Base-by-base conservation (phyloP, 208 protist genomes). In the Leishmania lainsoni region DNA sequence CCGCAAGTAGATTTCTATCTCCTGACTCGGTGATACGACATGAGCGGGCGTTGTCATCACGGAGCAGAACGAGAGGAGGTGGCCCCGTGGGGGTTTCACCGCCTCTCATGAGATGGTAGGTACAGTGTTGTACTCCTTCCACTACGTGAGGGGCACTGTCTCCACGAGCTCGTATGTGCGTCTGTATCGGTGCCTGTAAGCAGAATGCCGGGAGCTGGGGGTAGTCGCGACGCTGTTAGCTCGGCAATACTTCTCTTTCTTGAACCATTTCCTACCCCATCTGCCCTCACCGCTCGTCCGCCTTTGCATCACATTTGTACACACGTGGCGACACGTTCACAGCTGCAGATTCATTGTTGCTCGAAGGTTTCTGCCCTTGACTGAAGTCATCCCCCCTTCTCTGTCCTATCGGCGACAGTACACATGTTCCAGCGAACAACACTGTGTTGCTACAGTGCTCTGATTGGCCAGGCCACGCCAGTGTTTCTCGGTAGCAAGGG, bases 401-500 rank as follows among this genome's bases (percentile, higher is more conserved):
- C 48, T 14, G 45, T 32, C 42, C 9, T 17, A 73, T 73, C 26
- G 26, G 39, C 26, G 22, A 5, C 29, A 71, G 56, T 35, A 45
- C 3, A 16, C 20, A 88, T 92, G 89, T 54, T 93, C 17, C 76
- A 84, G n/a, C 71, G 86, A 16, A 93, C 83, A 3, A 32, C 83
- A 12, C 51, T 75, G 59, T 85, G 75, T 14, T 80, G 75, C 69
- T 88, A 78, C 51, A 76, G 61, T 63, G 79, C 80, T 63, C 80
- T 91, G 2, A 76, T 97, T 61, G 86, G 86, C 16, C 88, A 86
- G 56, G 91, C 91, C 20, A 98, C 95, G n/a, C 68, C 87, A 35
- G 5, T 88, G 26, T 79, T 96, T 2, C 81, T 96, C 20, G 95
- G 95, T 32, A 96, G 89, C 85, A 98, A 98, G 84, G 95, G 93